phyloP scores from a whole-genome alignment of 2,329 filamentous ascomycete species.

The Alternaria arborescens region DNA sequence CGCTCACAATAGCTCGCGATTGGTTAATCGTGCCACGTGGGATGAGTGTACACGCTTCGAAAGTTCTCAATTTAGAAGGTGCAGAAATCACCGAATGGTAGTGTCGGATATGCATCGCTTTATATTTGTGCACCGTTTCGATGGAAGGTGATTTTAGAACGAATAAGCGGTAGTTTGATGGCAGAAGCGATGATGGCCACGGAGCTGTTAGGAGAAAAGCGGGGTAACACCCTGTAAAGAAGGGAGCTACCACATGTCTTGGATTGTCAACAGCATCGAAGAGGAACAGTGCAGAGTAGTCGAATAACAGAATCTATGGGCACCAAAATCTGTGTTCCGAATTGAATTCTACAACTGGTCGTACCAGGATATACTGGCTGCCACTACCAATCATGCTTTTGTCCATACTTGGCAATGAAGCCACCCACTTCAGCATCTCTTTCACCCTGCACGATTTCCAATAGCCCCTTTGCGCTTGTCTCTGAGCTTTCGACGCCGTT shows the following conservation, averaged over 20 bases:
- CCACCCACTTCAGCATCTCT: slow-evolving; percentile 38
- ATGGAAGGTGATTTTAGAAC: neutral
- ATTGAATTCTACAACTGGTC: neutral
- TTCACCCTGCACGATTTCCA: slow-evolving; percentile 43
- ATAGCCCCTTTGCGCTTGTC: slow-evolving; percentile 44
- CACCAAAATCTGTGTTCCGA: neutral
- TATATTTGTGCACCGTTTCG: neutral
- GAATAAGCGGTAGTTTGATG: neutral
- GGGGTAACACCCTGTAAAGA: neutral
- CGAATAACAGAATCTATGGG: neutral
- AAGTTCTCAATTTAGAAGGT: neutral
- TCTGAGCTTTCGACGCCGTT: slow-evolving; percentile 37
- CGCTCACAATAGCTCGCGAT: slow-evolving; percentile 13
- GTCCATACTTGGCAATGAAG: slow-evolving; percentile 37
- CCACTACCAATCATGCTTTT: slow-evolving; percentile 28
- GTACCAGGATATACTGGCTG: neutral
- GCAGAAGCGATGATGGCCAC: neutral
- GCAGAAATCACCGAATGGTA: neutral
- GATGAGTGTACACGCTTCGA: neutral
- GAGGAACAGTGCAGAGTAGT: neutral
- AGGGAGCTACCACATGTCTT: neutral
- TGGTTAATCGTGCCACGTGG: slow-evolving; percentile 13
- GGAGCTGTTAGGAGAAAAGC: neutral
- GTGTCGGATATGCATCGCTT: neutral
- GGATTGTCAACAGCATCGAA: neutral